A percentile compares a stretch with the other conserved stretches of the same genome.
Conservation (phyloP, 129 eudicot genomes). For the Centella asiatica region DNA sequence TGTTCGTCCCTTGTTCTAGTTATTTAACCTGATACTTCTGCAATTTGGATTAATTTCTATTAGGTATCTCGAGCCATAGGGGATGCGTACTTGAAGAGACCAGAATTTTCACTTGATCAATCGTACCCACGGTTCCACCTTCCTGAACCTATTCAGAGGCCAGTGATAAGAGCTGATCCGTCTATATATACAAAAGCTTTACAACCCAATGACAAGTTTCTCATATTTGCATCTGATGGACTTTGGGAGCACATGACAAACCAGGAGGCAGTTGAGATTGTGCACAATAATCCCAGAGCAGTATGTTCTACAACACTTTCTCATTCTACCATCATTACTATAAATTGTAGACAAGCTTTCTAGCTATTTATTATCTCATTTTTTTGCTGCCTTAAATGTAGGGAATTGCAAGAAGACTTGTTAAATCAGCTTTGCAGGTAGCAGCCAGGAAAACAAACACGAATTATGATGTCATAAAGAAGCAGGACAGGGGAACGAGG, state of each 20-base stretch:
- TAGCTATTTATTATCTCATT: neutral
- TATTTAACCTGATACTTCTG: neutral
- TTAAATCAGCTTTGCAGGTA: constrained; percentile 11
- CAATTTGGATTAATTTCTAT: neutral
- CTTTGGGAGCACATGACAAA: constrained; percentile 25
- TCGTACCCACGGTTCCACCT: neutral
- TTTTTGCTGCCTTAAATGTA: neutral
- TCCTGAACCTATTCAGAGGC: neutral
- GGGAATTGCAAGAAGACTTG: constrained; percentile 28
- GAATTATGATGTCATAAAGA: constrained; percentile 15
- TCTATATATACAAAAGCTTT: neutral
- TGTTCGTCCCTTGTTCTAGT: neutral
- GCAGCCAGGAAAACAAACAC: constrained; percentile 15
- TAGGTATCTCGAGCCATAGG: constrained; percentile 27
- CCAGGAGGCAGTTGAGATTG: constrained; percentile 24
- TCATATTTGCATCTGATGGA: constrained; percentile 36
- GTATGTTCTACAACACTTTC: constrained; percentile 19
- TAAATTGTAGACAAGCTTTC: neutral
- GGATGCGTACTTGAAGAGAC: constrained; percentile 19
- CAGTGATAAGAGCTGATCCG: constrained; percentile 22
- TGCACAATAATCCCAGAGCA: constrained; percentile 20
- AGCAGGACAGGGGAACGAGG: constrained; percentile 7
- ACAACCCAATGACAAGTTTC: constrained; percentile 17
- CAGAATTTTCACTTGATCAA: constrained; percentile 12
- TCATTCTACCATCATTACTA: neutral